These are phyloP conservation scores for Microdochium nivale DNA, from an alignment of 2,329 filamentous ascomycete genomes.

Conservation along the genomic window DNA sequence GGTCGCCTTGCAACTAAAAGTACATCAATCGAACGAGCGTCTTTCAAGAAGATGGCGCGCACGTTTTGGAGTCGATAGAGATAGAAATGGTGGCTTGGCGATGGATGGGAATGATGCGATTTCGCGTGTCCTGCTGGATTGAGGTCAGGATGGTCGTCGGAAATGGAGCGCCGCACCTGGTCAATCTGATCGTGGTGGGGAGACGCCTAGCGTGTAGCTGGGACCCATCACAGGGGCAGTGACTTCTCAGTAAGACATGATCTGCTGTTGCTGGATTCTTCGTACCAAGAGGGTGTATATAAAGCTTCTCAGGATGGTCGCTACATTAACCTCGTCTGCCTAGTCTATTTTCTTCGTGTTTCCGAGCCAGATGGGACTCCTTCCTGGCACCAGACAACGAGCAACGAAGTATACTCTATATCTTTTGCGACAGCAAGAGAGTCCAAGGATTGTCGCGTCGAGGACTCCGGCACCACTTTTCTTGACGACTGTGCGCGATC, in stretches of 20 bases:
- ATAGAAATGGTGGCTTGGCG: conserved; percentile 36
- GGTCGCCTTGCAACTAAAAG: conserved; percentile 37
- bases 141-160: conserved; percentile 32
- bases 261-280: not conserved
- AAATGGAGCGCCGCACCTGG: conserved; percentile 1
- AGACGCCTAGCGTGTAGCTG: not conserved
- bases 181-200: not conserved
- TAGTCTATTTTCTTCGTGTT: too few relatives aligned
- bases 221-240: not conserved
- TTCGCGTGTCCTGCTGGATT: conserved; percentile 44
- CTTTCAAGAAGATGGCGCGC: conserved; percentile 43
- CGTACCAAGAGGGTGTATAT: not conserved
- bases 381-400: too few relatives aligned
- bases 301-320: not conserved
- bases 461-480: too few relatives aligned
- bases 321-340: not conserved
- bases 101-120: conserved; percentile 41
- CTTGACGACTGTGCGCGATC: too few relatives aligned
- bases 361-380: too few relatives aligned
- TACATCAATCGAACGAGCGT: conserved; percentile 39
- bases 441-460: too few relatives aligned
- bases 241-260: not conserved
- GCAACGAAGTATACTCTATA: not conserved
- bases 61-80: conserved; percentile 27
- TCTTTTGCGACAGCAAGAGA: not conserved